Base-by-base conservation (phyloP, 2,329 filamentous ascomycete genomes). In the Allantophomopsis cytisporea region DNA sequence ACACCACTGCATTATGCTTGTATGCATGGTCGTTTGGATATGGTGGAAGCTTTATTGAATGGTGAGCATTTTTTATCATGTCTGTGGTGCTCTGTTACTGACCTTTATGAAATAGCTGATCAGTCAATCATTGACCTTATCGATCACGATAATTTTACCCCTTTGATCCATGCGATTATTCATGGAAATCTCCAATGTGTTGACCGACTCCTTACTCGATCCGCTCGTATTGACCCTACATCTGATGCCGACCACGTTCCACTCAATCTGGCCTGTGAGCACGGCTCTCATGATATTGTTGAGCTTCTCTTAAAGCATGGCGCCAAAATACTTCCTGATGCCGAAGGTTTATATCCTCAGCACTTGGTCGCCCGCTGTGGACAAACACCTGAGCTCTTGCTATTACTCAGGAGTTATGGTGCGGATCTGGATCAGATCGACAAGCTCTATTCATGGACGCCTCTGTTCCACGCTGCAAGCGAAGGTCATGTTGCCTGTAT, bases 121-220 rank as follows among this genome's bases (percentile, higher is more conserved):
- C 73, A 76, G 4, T 67, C 75, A 15, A 94, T 86, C 0, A 82
- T 96, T 44, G 79, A 96, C 55, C 67, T 82, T 32, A 88, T 88
- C 54, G 91, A 98, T 54, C 84, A 96, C 54, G 89, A 98, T 62
- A 95, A 94, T 60, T 98, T 94, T 58, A 96, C 89, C 0, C 88
- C 91, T 1, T 65, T 98, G 35, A 91, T 98, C 41, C 91, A 96
- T 60, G 83, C 86, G 34, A 95, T 96, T 46, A 88, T 94, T 39
- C 87, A 93, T 53, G 80, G 83, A 17, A 80, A 91, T 44, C 65
- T 89, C 15, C 71, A 77, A 37, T 94, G 86, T 55, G 87, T 94
- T 2, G 71, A 85, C 55, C 73, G 76, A 39, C 69, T 98, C 34
- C 73, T 98, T 16, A 68, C 72, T 20, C 76, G 75, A 50, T 81